Conservation (phyloP, 2,329 filamentous ascomycete species). For the Emmonsiellopsis sp. region DNA sequence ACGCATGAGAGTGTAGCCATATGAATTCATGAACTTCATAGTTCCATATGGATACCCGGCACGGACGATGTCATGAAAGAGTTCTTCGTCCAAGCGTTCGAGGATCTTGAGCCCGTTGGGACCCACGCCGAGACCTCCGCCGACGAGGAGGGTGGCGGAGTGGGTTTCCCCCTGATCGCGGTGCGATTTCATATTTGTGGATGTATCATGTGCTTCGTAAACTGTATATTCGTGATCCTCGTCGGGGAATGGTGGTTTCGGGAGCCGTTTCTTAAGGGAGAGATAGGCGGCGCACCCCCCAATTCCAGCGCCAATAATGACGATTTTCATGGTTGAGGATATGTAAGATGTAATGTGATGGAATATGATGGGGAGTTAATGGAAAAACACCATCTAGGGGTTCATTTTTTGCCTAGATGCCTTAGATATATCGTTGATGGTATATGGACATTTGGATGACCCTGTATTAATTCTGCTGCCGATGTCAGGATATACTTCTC, state of each 20-base stretch:
- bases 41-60: slow-evolving; percentile 25
- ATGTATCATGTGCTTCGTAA: slow-evolving; percentile 32
- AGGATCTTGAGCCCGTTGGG: slow-evolving; percentile 33
- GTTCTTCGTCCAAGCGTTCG: slow-evolving; percentile 25
- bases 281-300: slow-evolving; percentile 31
- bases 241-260: slow-evolving; percentile 8
- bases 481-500: too few relatives aligned
- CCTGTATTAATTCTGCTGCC: too few relatives aligned
- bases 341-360: too few relatives aligned
- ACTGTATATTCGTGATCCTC: slow-evolving; percentile 25
- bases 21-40: slow-evolving; percentile 25
- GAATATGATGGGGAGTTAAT: too few relatives aligned
- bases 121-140: slow-evolving; percentile 29
- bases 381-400: too few relatives aligned
- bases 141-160: slow-evolving; percentile 28
- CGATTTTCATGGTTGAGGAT: slow-evolving; percentile 28
- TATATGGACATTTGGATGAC: too few relatives aligned
- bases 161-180: slow-evolving; percentile 14
- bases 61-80: slow-evolving; percentile 24
- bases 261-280: slow-evolving; percentile 31
- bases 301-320: slow-evolving; percentile 36
- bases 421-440: too few relatives aligned
- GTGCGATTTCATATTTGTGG: slow-evolving; percentile 13
- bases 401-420: too few relatives aligned
- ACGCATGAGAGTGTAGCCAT: slow-evolving; percentile 24